phyloP scores from a whole-genome alignment of 805 yeast genomes.

The Torulaspora quercuum region DNA sequence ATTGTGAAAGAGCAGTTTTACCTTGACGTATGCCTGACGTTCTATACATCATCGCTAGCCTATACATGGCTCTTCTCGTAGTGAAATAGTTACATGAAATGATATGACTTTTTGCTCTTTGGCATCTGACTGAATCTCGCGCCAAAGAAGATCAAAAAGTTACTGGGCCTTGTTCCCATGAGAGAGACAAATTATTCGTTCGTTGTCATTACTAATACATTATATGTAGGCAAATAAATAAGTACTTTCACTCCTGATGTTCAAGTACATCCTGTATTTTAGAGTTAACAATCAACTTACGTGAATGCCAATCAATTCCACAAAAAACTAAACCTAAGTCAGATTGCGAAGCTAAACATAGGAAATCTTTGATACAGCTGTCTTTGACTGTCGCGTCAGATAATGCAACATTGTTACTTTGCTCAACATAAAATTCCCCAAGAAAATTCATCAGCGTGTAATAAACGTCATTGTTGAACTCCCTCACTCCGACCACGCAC shows the following conservation, averaged over 20 bases:
- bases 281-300: slow-evolving; percentile 2
- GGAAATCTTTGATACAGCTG: slow-evolving; percentile 6
- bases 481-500: slow-evolving; percentile 19
- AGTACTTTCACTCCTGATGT: not conserved
- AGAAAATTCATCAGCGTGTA: slow-evolving; percentile 18
- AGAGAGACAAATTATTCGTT: too few relatives aligned
- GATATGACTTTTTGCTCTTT: too few relatives aligned
- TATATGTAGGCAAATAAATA: too few relatives aligned
- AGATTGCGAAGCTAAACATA: slow-evolving; percentile 14
- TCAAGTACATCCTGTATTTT: slow-evolving; percentile 2
- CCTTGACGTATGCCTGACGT: not conserved
- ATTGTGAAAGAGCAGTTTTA: not conserved
- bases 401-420: slow-evolving; percentile 10
- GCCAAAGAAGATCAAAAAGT: not conserved
- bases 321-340: slow-evolving; percentile 23
- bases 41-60: not conserved
- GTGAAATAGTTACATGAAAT: too few relatives aligned
- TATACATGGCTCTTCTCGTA: not conserved
- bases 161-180: too few relatives aligned
- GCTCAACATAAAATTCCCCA: slow-evolving; percentile 21
- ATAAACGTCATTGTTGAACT: slow-evolving; percentile 9
- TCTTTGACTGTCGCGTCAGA: slow-evolving; percentile 7
- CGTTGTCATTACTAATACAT: too few relatives aligned
- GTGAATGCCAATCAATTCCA: slow-evolving; percentile 11
- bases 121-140: slow-evolving; percentile 1